These are phyloP conservation scores for sweet orange (Citrus sinensis) DNA, from an alignment of 345 rosid species.

Conservation along the genomic window DVS_A1.0 CM039165.1:33946001-33946500, in stretches of 20 bases:
- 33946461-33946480: no score
- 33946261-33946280: conserved; percentile 29
- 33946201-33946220: conserved; percentile 26
- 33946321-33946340: no score
- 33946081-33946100: conserved; percentile 30
- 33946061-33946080: conserved; percentile 43
- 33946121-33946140: neutral
- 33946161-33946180: neutral
- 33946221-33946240: conserved; percentile 15
- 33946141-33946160: neutral
- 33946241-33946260: conserved; percentile 13
- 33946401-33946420: no score
- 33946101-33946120: neutral
- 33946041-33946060: conserved; percentile 54
- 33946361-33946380: neutral
- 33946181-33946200: conserved; percentile 29
- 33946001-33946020: conserved; percentile 52
- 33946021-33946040: conserved; percentile 34
- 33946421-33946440: no score
- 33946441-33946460: no score
- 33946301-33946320: no score
- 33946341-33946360: neutral
- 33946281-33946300: conserved; percentile 1
- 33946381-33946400: neutral
- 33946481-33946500: no score